A percentile compares a stretch with the other conserved stretches of the same genome.
These are phyloP conservation scores for Annulohypoxylon maeteangense DNA, from an alignment of 495 filamentous ascomycete species.

Conservation along the genomic window DNA sequence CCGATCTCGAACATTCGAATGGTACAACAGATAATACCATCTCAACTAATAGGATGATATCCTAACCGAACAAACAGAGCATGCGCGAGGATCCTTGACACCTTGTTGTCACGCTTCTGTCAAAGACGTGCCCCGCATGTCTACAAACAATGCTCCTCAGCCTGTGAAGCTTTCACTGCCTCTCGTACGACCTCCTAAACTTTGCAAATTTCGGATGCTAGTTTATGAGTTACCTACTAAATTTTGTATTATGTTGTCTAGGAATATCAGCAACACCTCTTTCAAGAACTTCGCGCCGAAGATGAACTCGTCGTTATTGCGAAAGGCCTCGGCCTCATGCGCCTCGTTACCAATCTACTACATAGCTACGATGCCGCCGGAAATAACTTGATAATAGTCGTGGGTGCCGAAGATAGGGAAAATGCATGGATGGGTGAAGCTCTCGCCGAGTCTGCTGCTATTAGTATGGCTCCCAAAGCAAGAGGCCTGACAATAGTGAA, in stretches of 20 bases:
- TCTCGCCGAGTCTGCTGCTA: conserved; percentile 90
- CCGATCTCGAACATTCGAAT: background rate
- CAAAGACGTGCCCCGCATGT: conserved; percentile 53
- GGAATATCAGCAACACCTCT: conserved; percentile 90
- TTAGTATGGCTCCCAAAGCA: conserved; percentile 77
- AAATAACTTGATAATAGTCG: conserved; percentile 87
- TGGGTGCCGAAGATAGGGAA: conserved; percentile 92
- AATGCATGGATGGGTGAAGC: conserved; percentile 95
- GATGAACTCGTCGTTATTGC: conserved; percentile 94
- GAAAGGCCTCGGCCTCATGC: conserved; percentile 89
- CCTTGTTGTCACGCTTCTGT: conserved; percentile 21
- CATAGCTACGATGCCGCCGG: conserved; percentile 97
- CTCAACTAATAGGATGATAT: conserved; percentile 19
- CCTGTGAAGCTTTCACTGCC: conserved; percentile 94
- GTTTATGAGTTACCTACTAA: conserved; percentile 9
- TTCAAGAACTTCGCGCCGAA: conserved; percentile 86
- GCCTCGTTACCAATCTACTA: conserved; percentile 89
- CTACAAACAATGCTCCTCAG: conserved; percentile 66
- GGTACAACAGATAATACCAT: conserved; percentile 4
- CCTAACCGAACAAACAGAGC: conserved; percentile 29
- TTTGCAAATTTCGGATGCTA: background rate
- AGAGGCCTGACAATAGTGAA: conserved; percentile 91
- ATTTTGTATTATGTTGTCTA: conserved; percentile 25
- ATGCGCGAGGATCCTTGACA: conserved; percentile 40
- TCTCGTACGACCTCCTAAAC: conserved; percentile 65